phyloP scores from a whole-genome alignment of 2,329 filamentous ascomycete species.

The Diplodia mutila region DNA sequence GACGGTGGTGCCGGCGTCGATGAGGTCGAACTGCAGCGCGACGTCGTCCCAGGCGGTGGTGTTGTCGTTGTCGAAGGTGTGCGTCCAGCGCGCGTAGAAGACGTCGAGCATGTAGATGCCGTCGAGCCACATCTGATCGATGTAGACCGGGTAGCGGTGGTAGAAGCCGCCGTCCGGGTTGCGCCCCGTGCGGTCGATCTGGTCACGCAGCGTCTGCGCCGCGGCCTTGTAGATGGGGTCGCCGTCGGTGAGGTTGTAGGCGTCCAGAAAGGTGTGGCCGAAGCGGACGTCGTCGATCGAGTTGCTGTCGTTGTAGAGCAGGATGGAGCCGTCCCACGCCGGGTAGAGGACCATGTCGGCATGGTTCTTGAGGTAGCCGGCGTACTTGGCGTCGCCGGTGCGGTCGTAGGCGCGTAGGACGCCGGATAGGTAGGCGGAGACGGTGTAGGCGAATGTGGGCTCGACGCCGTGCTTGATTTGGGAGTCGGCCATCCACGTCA shows the following conservation, averaged over 20 bases:
- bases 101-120: slow-evolving; percentile 52
- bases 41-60: slow-evolving; percentile 51
- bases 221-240: slow-evolving; percentile 53
- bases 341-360: slow-evolving; percentile 53
- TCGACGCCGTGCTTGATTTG: slow-evolving; percentile 48
- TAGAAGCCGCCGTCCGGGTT: slow-evolving; percentile 59
- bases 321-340: slow-evolving; percentile 47
- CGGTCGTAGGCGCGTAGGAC: slow-evolving; percentile 53
- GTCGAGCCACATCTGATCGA: slow-evolving; percentile 52
- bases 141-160: slow-evolving; percentile 41
- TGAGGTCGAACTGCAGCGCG: slow-evolving; percentile 41
- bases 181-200: slow-evolving; percentile 55
- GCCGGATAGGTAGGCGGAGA: slow-evolving; percentile 53
- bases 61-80: slow-evolving; percentile 43
- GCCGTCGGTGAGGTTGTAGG: slow-evolving; percentile 50
- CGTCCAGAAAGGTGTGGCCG: slow-evolving; percentile 57
- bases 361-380: slow-evolving; percentile 51
- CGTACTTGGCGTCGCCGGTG: slow-evolving; percentile 54
- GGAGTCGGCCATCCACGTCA: slow-evolving; percentile 53
- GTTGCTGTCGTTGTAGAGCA: slow-evolving; percentile 33
- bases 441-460: slow-evolving; percentile 49
- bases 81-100: slow-evolving; percentile 46
- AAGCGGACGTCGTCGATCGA: slow-evolving; percentile 56
- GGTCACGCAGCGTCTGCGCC: slow-evolving; percentile 52
- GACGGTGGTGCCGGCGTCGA: slow-evolving; percentile 41